Conservation (phyloP, 2,329 filamentous ascomycete species). For the Pseudogymnoascus sp. region DNA sequence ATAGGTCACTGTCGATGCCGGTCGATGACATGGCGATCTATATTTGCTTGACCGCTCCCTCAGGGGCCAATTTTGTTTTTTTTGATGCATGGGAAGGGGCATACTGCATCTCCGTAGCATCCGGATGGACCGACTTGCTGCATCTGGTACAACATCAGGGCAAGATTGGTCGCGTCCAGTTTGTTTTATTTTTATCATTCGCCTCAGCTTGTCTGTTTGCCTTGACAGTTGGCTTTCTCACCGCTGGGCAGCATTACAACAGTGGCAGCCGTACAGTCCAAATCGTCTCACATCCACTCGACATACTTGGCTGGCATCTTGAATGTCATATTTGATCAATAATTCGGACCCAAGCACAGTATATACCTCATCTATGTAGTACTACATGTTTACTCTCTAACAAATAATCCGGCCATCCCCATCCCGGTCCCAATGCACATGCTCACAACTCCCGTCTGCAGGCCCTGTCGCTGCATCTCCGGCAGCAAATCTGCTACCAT, state of each 20-base stretch:
- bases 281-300: not conserved
- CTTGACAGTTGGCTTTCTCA: not conserved
- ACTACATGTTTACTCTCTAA: conserved; percentile 46
- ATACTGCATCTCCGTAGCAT: not conserved
- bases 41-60: not conserved
- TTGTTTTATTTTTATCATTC: not conserved
- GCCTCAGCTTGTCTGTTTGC: not conserved
- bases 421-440: conserved; percentile 87
- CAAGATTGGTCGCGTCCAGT: not conserved
- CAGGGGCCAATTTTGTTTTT: not conserved
- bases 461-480: conserved; percentile 57
- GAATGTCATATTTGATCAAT: not conserved
- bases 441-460: conserved; percentile 76
- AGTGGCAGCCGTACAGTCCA: not conserved
- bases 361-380: conserved; percentile 1
- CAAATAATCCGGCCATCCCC: conserved; percentile 65
- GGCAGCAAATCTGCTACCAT: conserved; percentile 62
- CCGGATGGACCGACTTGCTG: not conserved
- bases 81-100: conserved; percentile 1
- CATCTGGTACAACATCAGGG: not conserved
- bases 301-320: not conserved
- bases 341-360: not conserved
- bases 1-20: not conserved
- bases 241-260: not conserved
- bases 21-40: not conserved